Percentiles rank a stretch among this genome's conserved stretches.
Conservation (phyloP, 768 basidiomycete genomes). For the Termitomyces sp. region DNA sequence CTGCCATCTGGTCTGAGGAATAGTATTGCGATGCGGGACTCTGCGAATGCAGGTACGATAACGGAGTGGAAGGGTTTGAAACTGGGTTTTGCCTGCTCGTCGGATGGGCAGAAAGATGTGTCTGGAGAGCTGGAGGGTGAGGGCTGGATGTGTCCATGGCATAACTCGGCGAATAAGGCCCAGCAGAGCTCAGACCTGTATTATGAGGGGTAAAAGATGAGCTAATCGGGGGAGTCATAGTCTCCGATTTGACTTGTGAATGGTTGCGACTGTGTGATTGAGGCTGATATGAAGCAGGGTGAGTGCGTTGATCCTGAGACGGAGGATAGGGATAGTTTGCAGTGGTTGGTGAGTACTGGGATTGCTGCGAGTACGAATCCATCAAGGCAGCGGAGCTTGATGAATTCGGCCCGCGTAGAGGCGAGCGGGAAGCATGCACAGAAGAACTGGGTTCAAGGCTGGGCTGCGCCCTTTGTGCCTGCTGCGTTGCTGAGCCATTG, state of each 20-base stretch:
- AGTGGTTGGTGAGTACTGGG: conserved; percentile 58
- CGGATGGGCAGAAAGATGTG: conserved; percentile 45
- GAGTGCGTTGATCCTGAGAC: conserved; percentile 34
- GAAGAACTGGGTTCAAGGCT: conserved; percentile 46
- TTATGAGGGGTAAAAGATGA: conserved; percentile 55
- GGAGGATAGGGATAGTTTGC: conserved; percentile 45
- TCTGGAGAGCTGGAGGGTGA: conserved; percentile 43
- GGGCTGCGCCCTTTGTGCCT: conserved; percentile 51
- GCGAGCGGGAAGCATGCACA: conserved; percentile 51
- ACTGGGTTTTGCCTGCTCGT: conserved; percentile 48
- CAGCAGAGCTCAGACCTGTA: conserved; percentile 28
- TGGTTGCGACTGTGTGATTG: conserved; percentile 55
- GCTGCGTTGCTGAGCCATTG: conserved; percentile 39
- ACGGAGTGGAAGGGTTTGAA: conserved; percentile 68
- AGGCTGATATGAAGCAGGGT: conserved; percentile 41
- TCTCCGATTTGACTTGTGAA: conserved; percentile 51
- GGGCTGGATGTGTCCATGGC: conserved; percentile 64
- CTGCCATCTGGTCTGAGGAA: conserved; percentile 65
- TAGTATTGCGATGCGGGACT: conserved; percentile 51
- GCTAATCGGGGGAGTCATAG: conserved; percentile 39
- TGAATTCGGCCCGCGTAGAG: conserved; percentile 49
- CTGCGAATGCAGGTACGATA: conserved; percentile 57
- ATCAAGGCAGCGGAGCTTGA: conserved; percentile 44
- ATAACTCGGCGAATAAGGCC: conserved; percentile 39
- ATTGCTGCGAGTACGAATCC: conserved; percentile 69